Conservation (phyloP, 371 early-diverging fungal species). For the Zancudomyces culisetae region DNA sequence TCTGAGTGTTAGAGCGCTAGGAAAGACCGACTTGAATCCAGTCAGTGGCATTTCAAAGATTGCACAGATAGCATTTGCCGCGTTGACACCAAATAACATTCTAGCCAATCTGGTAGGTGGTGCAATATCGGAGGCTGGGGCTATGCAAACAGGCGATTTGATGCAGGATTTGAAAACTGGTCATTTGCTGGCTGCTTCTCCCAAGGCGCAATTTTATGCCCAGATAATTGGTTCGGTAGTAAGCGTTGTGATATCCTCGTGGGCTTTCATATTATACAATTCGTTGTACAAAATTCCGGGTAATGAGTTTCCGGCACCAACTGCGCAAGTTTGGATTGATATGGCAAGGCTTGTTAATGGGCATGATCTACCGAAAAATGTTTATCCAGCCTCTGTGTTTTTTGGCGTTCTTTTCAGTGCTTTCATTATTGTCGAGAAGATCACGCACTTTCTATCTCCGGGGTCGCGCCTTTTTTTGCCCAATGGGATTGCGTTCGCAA, state of each 20-base stretch:
- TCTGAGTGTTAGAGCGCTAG: conserved; percentile 52
- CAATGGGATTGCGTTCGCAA: conserved; percentile 62
- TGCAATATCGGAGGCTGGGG: conserved; percentile 64
- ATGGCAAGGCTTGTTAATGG: conserved; percentile 66
- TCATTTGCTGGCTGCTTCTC: conserved; percentile 56
- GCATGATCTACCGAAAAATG: conserved; percentile 43
- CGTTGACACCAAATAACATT: conserved; percentile 44
- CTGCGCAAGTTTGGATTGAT: conserved; percentile 64
- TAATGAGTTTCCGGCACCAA: conserved; percentile 49
- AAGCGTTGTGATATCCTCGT: conserved; percentile 40
- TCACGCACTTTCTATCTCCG: conserved; percentile 4
- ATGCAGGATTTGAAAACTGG: conserved; percentile 84
- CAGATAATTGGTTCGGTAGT: conserved; percentile 63
- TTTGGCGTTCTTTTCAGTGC: conserved; percentile 38
- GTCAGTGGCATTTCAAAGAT: conserved; percentile 69
- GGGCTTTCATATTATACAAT: conserved; percentile 50
- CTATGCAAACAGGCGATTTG: conserved; percentile 41
- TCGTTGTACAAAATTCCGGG: conserved; percentile 51
- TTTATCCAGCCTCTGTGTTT: conserved; percentile 31
- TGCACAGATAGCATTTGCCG: conserved; percentile 64
- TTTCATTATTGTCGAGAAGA: conserved; percentile 20
- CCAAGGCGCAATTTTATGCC: conserved; percentile 66
- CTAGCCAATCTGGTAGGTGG: conserved; percentile 70
- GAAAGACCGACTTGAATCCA: conserved; percentile 67
- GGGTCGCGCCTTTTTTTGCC: conserved; percentile 22